phyloP scores from a whole-genome alignment of 768 basidiomycete species.

The Pseudohyphozyma bogoriensis region DNA sequence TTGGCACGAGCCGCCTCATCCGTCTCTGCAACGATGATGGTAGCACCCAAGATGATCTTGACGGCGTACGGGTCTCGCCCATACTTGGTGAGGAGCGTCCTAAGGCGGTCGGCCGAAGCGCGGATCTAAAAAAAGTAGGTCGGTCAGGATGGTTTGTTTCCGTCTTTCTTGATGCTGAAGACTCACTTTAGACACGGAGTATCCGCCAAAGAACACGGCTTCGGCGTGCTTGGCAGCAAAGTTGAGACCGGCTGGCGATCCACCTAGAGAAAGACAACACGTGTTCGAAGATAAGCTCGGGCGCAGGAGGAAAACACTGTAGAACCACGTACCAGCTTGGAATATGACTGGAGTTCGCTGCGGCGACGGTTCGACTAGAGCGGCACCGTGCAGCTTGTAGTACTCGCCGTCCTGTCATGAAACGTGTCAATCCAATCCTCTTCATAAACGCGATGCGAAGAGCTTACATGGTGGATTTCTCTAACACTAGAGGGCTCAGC shows the following conservation, averaged over 20 bases:
- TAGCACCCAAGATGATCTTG: not conserved
- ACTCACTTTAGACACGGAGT: not conserved
- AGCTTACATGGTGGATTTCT: conserved; percentile 4
- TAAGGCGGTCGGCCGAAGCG: not conserved
- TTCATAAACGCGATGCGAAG: too few species aligned
- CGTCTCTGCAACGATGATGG: not conserved
- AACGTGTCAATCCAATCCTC: too few species aligned
- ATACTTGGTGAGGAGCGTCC: not conserved
- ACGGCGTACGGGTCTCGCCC: conserved; percentile 4
- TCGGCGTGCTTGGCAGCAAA: conserved; percentile 5
- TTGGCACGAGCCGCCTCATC: conserved; percentile 1
- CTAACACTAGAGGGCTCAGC: conserved; percentile 2
- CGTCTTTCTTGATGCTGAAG: too few species aligned
- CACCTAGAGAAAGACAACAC: too few species aligned
- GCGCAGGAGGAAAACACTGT: too few species aligned
- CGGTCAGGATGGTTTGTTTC: not conserved
- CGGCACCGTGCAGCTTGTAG: conserved; percentile 5
- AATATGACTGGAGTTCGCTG: conserved; percentile 6
- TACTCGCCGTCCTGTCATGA: conserved; percentile 1
- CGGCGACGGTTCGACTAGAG: conserved; percentile 1
- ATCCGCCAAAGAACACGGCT: not conserved
- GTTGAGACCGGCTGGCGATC: not conserved
- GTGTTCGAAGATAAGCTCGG: too few species aligned
- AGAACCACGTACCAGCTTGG: conserved; percentile 5
- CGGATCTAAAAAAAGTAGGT: not conserved